Evolutionary conservation across 83 land plant species (phyloP), one percentile per base, ranked within the genome.

Genomic region (Diphasiastrum complanatum): DNA sequence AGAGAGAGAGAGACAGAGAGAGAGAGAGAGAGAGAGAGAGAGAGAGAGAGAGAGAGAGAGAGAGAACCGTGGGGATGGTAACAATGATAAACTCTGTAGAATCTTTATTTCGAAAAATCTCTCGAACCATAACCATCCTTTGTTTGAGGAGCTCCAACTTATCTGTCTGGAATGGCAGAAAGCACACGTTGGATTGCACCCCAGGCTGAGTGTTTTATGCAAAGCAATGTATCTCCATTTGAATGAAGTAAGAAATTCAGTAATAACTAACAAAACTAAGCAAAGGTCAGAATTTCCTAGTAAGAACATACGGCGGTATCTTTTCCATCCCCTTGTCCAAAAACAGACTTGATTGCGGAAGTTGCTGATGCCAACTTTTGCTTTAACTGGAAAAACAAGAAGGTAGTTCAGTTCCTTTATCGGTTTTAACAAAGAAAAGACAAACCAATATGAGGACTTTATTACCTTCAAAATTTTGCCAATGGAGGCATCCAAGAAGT

Each of bases 61-160:
- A 46, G 35, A 19, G 22, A 76, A 87, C 97, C 66, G 97, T 91
- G 19, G 95, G 97, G n/a, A 91, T 91, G 33, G 97, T 91, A 3
- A 91, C 97, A 55, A 91, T 87, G 58, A 91, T 78, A 70, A 91
- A 87, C 53, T 91, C 91, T 2, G 95, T 91, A 30, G 91, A 60
- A 23, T 87, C 87, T 23, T 74, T 74, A 56, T 91, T 77, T 32
- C 83, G 83, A 40, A 91, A 91, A 38, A 91, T 83, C 51, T 91
- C 95, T 27, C 91, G 79, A 47, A 91, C 91, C 87, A 83, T 82
- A 18, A 77, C 69, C 97, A 91, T 91, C 53, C 91, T 89, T 66
- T 91, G 85, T 64, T 91, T 84, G 16, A 91, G 75, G 56, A 75
- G 43, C 75, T 91, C 91, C 31, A 91, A 66, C 47, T 84, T 91